These are phyloP conservation scores for Symmetrospora coprosmae DNA, from an alignment of 768 basidiomycete species.

Conservation along the genomic window DNA sequence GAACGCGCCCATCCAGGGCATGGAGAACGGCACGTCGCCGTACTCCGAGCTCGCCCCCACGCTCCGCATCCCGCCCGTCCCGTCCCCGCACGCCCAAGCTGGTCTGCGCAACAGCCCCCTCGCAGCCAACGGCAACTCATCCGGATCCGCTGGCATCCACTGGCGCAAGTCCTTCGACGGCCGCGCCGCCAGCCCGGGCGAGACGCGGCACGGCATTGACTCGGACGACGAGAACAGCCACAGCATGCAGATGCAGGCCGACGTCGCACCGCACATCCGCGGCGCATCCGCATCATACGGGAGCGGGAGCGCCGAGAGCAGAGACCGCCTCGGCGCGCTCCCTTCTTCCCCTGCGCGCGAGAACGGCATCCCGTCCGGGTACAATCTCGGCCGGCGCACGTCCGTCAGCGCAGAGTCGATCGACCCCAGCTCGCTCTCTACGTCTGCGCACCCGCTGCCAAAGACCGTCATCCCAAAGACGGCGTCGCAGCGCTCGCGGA, in stretches of 20 bases:
- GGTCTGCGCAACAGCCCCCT: not conserved
- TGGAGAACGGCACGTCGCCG: conserved; percentile 11
- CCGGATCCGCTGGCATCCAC: not conserved
- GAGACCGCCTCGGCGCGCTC: not conserved
- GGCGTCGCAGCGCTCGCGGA: conserved; percentile 67
- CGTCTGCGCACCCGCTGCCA: conserved; percentile 42
- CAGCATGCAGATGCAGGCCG: not conserved
- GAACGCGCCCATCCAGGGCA: not conserved
- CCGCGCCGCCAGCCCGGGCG: too few relatives aligned
- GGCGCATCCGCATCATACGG: not conserved
- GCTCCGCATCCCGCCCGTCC: not conserved
- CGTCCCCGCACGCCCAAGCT: too few relatives aligned
- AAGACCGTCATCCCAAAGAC: conserved; percentile 57
- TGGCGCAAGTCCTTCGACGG: too few relatives aligned
- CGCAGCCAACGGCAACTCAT: not conserved
- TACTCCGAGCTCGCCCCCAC: conserved; percentile 25
- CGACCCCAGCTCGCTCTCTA: conserved; percentile 53
- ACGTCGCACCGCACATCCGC: not conserved
- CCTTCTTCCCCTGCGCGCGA: not conserved
- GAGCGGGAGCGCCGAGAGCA: not conserved
- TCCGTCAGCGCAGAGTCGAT: conserved; percentile 96
- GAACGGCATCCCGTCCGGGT: conserved; percentile 47
- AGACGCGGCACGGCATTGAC: too few relatives aligned
- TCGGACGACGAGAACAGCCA: too few relatives aligned
- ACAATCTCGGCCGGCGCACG: conserved; percentile 75